Conservation (phyloP, 805 yeast species). For the Hanseniaspora taiwanica region DNA sequence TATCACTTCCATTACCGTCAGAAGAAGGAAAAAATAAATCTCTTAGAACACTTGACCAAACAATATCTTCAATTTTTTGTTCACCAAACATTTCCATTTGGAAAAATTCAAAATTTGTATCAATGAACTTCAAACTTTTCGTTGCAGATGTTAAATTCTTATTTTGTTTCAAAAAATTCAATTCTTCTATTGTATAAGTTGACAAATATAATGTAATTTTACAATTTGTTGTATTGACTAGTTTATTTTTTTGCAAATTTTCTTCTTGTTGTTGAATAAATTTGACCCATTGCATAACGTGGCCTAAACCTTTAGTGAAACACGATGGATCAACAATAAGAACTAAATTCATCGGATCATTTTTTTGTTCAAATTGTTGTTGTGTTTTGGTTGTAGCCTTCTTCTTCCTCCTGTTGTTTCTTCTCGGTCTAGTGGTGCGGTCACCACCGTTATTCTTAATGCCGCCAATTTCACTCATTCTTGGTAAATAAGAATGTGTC, state of each 20-base stretch:
- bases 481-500: no score
- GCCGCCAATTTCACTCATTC: no score
- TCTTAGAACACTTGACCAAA: background rate
- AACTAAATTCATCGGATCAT: slow-evolving; percentile 9
- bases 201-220: slow-evolving; percentile 31
- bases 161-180: slow-evolving; percentile 43
- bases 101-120: slow-evolving; percentile 21
- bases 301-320: slow-evolving; percentile 54
- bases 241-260: slow-evolving; percentile 19
- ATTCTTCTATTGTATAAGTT: slow-evolving; percentile 39
- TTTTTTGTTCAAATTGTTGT: background rate
- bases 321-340: slow-evolving; percentile 58
- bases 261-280: no score
- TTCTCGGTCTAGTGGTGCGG: background rate
- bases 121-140: slow-evolving; percentile 51
- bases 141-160: slow-evolving; percentile 51
- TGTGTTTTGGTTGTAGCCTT: background rate
- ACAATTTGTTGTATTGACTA: background rate
- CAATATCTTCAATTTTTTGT: slow-evolving; percentile 29
- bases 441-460: no score
- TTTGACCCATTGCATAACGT: slow-evolving; percentile 49
- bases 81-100: slow-evolving; percentile 7
- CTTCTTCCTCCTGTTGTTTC: background rate
- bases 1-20: slow-evolving; percentile 1
- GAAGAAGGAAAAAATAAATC: slow-evolving; percentile 1